Evolutionary conservation across 2,329 filamentous ascomycete genomes (phyloP).

Genomic region (Fonsecaea pedrosoi): DNA sequence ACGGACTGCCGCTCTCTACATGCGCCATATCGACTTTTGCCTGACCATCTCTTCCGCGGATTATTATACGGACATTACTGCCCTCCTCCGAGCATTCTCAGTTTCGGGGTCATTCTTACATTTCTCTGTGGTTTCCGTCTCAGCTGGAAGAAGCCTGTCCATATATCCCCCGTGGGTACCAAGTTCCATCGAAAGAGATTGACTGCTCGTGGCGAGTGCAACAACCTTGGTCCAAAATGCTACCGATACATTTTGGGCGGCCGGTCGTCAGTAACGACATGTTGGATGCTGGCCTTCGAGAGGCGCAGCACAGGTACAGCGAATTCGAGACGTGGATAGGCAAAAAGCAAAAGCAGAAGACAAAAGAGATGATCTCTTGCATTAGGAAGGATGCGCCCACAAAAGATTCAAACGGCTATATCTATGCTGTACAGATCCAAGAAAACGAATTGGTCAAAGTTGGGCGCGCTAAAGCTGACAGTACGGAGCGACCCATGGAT

Average conservation of each 20-base stretch:
- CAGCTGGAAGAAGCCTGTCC: too few relatives aligned
- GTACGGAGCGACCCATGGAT: not conserved
- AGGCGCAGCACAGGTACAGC: not conserved
- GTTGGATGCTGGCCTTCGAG: not conserved
- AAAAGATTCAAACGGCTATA: not conserved
- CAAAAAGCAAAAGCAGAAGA: not conserved
- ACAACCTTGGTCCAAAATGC: not conserved
- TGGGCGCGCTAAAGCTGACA: not conserved
- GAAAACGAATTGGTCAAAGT: not conserved
- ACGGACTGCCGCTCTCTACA: not conserved
- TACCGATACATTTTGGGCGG: not conserved
- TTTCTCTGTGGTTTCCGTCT: too few relatives aligned
- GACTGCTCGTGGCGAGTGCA: not conserved
- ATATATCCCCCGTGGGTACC: too few relatives aligned
- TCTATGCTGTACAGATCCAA: not conserved
- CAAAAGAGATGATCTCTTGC: not conserved
- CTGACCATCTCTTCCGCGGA: not conserved
- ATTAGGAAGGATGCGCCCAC: not conserved
- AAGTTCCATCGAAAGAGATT: too few relatives aligned
- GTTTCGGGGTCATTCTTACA: not conserved
- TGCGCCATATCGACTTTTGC: not conserved
- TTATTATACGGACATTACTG: not conserved
- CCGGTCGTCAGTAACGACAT: not conserved
- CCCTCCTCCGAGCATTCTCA: not conserved
- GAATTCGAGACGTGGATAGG: not conserved